These are phyloP conservation scores for Lasiodiplodia theobromae DNA, from an alignment of 2,329 filamentous ascomycete species.

Conservation along the genomic window DNA sequence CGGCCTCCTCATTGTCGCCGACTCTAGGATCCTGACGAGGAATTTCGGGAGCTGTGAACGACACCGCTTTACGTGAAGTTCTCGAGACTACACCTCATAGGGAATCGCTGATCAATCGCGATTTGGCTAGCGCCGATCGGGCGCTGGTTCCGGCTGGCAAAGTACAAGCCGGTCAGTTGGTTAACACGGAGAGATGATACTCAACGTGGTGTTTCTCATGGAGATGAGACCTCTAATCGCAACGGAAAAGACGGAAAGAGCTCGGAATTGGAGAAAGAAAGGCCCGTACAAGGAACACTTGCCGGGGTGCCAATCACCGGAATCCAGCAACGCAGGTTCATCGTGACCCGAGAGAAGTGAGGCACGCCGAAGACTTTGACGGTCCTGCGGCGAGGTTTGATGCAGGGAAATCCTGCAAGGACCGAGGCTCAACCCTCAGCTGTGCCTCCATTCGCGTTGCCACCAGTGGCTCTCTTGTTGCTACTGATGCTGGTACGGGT, in stretches of 20 bases:
- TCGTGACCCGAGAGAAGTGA: neutral
- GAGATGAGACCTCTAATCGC: neutral
- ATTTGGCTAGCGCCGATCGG: neutral
- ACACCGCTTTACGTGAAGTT: neutral
- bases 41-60: neutral
- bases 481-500: constrained; percentile 22
- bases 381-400: neutral
- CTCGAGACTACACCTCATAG: neutral
- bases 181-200: neutral
- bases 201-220: neutral
- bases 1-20: neutral
- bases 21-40: neutral
- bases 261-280: neutral
- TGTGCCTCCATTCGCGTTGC: neutral
- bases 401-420: neutral
- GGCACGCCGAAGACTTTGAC: neutral
- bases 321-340: neutral
- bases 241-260: neutral
- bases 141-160: neutral
- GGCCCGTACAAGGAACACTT: neutral
- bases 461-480: neutral
- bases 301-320: neutral
- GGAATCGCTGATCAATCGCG: neutral
- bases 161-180: neutral
- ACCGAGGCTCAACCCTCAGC: neutral